Percentiles rank a stretch among this genome's conserved stretches.
Evolutionary conservation across 2,329 filamentous ascomycete genomes (phyloP).

Genomic region (Penicillium sumatraense): DNA sequence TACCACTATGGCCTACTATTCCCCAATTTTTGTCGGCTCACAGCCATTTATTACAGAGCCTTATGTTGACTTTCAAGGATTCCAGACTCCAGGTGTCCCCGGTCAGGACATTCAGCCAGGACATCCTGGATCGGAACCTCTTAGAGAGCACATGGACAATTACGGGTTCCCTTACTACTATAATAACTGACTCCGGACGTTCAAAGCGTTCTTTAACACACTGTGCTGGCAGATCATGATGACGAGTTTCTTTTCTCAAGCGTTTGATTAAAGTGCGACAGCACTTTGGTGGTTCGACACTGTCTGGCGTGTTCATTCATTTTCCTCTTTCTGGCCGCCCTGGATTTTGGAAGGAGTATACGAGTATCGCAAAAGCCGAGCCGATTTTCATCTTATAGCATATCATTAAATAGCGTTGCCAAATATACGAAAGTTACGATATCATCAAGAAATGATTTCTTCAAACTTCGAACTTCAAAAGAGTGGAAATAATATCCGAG

Average conservation of each 20-base stretch:
- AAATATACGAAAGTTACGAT: not conserved
- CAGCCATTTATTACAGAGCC: constrained; percentile 14
- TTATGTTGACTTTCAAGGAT: constrained; percentile 10
- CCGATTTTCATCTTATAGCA: not conserved
- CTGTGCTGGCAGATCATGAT: constrained; percentile 12
- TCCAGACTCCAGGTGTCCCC: not conserved
- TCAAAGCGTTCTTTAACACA: not conserved
- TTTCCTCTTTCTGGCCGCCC: not conserved
- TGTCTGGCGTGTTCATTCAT: not conserved
- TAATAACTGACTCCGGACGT: constrained; percentile 21
- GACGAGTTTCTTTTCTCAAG: constrained; percentile 16
- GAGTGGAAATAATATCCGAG: not conserved
- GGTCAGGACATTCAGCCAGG: constrained; percentile 6
- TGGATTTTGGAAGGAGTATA: not conserved
- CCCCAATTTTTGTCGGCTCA: constrained; percentile 14
- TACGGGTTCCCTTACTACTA: constrained; percentile 35
- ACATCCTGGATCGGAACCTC: constrained; percentile 13
- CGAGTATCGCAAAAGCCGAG: not conserved
- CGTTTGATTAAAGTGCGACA: constrained; percentile 5
- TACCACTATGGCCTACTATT: constrained; percentile 11
- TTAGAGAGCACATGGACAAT: constrained; percentile 20
- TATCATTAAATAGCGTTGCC: too few relatives aligned
- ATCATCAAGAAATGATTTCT: not conserved
- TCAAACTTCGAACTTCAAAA: not conserved
- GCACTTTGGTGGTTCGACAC: constrained; percentile 1